A percentile compares a stretch with the other conserved stretches of the same genome.
Evolutionary conservation across 768 basidiomycete species (phyloP).

Genomic region (Melanogaster broomeanus): DNA sequence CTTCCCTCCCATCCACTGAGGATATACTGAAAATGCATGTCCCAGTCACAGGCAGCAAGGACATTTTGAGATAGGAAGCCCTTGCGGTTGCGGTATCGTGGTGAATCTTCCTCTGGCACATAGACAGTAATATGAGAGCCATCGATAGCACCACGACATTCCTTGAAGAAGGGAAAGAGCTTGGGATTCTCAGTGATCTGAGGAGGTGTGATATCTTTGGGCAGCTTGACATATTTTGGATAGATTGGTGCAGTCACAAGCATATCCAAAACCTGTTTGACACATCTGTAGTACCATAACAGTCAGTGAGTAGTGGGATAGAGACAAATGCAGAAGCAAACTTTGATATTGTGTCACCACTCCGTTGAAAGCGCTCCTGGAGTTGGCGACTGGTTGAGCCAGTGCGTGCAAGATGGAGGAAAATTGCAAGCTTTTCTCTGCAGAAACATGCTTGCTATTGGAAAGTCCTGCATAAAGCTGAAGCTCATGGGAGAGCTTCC

Average conservation of each 20-base stretch:
- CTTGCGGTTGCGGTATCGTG: conserved; percentile 29
- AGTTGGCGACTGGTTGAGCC: not conserved
- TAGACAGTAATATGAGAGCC: conserved; percentile 22
- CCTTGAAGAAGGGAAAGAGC: too few species aligned
- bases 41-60: conserved; percentile 22
- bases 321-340: not conserved
- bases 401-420: not conserved
- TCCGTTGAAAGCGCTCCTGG: not conserved
- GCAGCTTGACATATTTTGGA: conserved; percentile 20
- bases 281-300: too few species aligned
- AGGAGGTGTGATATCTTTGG: conserved; percentile 7
- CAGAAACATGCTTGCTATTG: too few species aligned
- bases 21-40: conserved; percentile 26
- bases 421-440: not conserved
- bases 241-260: conserved; percentile 22
- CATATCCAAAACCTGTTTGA: conserved; percentile 17
- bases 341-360: conserved; percentile 1
- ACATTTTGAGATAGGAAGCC: conserved; percentile 25
- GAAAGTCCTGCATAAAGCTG: too few species aligned
- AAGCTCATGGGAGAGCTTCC: too few species aligned
- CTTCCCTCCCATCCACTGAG: too few species aligned
- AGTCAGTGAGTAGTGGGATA: conserved; percentile 3
- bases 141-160: too few species aligned
- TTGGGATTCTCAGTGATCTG: too few species aligned
- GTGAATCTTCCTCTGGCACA: conserved; percentile 14